These are phyloP conservation scores for Lippia alba DNA, from an alignment of 305 asterid genomes.

Conservation along the genomic window DNA sequence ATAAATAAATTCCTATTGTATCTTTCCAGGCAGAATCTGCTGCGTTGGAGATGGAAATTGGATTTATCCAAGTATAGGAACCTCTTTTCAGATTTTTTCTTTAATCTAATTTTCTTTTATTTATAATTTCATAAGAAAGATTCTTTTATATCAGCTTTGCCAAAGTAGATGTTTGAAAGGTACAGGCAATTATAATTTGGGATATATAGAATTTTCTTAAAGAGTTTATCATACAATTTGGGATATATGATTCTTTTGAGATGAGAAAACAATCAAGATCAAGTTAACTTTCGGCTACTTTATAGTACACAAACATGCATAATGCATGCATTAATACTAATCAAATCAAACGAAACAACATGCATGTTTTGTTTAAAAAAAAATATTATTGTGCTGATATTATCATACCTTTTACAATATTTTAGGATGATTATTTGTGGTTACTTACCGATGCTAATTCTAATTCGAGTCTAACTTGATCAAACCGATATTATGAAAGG, in stretches of 20 bases:
- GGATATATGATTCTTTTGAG: not conserved
- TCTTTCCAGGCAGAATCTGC: slow-evolving; percentile 49
- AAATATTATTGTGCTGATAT: too few relatives aligned
- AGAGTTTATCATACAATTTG: too few relatives aligned
- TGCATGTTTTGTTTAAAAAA: too few relatives aligned
- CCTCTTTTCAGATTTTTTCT: slow-evolving; percentile 25
- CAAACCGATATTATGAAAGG: too few relatives aligned
- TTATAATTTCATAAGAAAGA: not conserved
- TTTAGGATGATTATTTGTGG: too few relatives aligned
- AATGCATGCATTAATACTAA: not conserved
- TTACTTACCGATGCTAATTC: too few relatives aligned
- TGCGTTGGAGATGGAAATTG: slow-evolving; percentile 53
- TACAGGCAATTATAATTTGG: too few relatives aligned
- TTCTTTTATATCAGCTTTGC: not conserved
- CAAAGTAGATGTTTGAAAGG: not conserved
- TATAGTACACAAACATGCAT: not conserved
- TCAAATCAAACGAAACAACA: too few relatives aligned
- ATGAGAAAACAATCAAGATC: not conserved
- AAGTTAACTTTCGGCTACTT: not conserved
- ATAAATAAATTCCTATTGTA: slow-evolving; percentile 22
- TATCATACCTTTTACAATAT: too few relatives aligned
- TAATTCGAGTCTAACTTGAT: too few relatives aligned
- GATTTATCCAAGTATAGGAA: slow-evolving; percentile 49
- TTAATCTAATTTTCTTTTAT: not conserved
- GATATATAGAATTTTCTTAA: too few relatives aligned